Evolutionary conservation across 495 filamentous ascomycete genomes (phyloP), one percentile per base, ranked within the genome.

Genomic region (Clohesyomyces aquaticus): DNA sequence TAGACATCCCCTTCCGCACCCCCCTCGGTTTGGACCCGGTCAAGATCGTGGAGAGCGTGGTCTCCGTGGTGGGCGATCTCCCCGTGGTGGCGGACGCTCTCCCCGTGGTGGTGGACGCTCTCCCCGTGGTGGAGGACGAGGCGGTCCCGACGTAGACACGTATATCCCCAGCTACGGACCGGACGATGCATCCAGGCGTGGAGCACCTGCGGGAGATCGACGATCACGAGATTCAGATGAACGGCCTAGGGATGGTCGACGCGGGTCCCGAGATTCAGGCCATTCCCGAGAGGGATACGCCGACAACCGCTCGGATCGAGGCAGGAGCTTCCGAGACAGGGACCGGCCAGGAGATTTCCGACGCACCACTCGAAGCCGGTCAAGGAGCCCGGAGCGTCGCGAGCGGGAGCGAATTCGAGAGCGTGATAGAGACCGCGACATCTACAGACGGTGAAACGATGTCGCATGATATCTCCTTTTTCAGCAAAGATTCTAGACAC

Each of bases 151-250:
- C 45, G 58, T 65, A 1, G 75, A 77, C 52, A 71, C 61, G 0
- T 76, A 77, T 63, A 69, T 76, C 23, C 75, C 74, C 0, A 55
- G 52, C 45, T 76, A 76, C 41, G 26, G 23, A n/a, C n/a, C n/a
- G 4, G 68, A 61, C 38, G 48, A n/a, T 9, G 18, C 23, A 10
- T 25, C 53, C 25, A 35, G 52, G 1, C 50, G 54, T 43, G 35
- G n/a, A n/a, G n/a, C 23, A 25, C 43, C 53, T 18, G 16, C 35
- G 23, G 59, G 50, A 8, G 54, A 66, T 42, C 58, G 67, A 16
- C 54, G 57, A 10, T 67, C 68, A 45, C 48, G 68, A 41, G 68
- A 67, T 18, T 55, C 58, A 21, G 68, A 71, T 41, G 68, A 71
- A 0, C 51, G 63, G 3, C 51, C 68, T 21, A 27, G 67, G 18